These are phyloP conservation scores for thale cress (Arabidopsis thaliana) DNA, from an alignment of 345 rosid genomes.

Conservation along the genomic window TAIR10.1 NC_003075.7:18520001-18520500, in stretches of 20 bases:
- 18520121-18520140: background rate
- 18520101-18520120: too few species aligned
- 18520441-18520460: constrained; percentile 82
- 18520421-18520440: constrained; percentile 71
- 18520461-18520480: too few species aligned
- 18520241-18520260: constrained; percentile 65
- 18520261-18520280: constrained; percentile 87
- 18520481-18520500: background rate
- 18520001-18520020: constrained; percentile 49
- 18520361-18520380: constrained; percentile 76
- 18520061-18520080: background rate
- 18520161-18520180: constrained; percentile 45
- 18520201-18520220: constrained; percentile 73
- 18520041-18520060: background rate
- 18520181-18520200: constrained; percentile 44
- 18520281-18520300: constrained; percentile 88
- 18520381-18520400: constrained; percentile 84
- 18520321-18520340: constrained; percentile 72
- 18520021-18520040: constrained; percentile 7
- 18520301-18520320: constrained; percentile 92
- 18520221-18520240: constrained; percentile 69
- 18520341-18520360: constrained; percentile 68
- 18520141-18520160: background rate
- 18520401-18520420: constrained; percentile 74
- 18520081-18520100: too few species aligned